These are phyloP conservation scores for Cucumis melo DNA, from an alignment of 306 rosid species.

Conservation along the genomic window DNA sequence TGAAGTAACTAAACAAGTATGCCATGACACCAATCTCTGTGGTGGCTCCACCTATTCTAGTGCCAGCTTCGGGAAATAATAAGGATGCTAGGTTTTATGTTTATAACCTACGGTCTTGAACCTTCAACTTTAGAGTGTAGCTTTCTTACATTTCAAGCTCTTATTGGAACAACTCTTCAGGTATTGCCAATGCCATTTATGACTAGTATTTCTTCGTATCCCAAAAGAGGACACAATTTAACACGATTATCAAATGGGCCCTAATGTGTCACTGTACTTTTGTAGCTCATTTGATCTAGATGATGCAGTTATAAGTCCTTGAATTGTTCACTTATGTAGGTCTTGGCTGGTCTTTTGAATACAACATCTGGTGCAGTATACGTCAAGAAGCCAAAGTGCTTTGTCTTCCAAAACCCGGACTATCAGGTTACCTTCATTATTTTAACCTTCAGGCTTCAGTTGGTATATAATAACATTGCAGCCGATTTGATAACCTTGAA, in stretches of 20 bases:
- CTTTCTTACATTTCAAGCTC: neutral
- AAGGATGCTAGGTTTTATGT: neutral
- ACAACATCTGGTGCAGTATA: slow-evolving; percentile 43
- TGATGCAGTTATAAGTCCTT: neutral
- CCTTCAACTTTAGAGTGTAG: neutral
- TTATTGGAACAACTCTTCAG: neutral
- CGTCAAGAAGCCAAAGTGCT: slow-evolving; percentile 53
- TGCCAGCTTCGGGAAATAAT: neutral
- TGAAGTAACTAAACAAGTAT: neutral
- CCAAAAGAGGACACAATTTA: neutral
- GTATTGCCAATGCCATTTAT: neutral
- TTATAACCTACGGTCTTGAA: neutral
- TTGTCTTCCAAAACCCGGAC: slow-evolving; percentile 80
- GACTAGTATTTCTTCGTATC: neutral
- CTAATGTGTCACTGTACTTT: neutral
- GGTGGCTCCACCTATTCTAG: neutral
- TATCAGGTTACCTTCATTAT: slow-evolving; percentile 41
- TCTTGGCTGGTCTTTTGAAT: slow-evolving; percentile 71
- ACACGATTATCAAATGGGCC: neutral
- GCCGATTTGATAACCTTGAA: neutral
- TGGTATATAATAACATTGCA: neutral
- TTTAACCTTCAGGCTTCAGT: neutral
- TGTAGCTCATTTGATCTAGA: neutral
- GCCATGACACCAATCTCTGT: neutral
- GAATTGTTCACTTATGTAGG: slow-evolving; percentile 22